These are phyloP conservation scores for Saccharum officinarum DNA, from an alignment of 176 grass and related monocot species.

Conservation along the genomic window DNA sequence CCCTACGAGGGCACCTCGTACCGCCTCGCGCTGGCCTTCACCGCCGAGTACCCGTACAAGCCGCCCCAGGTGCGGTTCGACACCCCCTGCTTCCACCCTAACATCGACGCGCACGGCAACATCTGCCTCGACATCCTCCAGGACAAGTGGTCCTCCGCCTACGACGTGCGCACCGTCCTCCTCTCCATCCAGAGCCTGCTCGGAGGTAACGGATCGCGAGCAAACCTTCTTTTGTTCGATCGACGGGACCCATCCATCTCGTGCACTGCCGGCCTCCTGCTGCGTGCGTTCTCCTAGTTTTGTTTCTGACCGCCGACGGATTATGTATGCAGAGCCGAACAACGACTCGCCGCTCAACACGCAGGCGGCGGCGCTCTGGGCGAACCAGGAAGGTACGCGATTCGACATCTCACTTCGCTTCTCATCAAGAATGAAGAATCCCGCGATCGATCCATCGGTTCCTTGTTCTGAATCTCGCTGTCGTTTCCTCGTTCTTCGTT, in stretches of 20 bases:
- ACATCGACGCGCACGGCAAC: slow-evolving; percentile 84
- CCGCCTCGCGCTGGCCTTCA: slow-evolving; percentile 72
- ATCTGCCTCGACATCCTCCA: slow-evolving; percentile 95
- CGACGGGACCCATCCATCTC: no score
- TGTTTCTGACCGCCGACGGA: background rate
- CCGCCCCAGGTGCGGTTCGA: slow-evolving; percentile 84
- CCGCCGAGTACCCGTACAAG: slow-evolving; percentile 89
- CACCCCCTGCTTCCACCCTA: slow-evolving; percentile 82
- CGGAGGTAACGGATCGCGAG: slow-evolving; percentile 44
- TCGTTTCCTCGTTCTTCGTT: background rate
- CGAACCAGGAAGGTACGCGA: slow-evolving; percentile 73
- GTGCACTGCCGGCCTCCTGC: no score
- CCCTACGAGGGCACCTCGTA: slow-evolving; percentile 81
- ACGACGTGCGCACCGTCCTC: slow-evolving; percentile 96
- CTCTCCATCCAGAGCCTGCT: slow-evolving; percentile 94
- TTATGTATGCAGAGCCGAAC: slow-evolving; percentile 69
- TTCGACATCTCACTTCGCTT: background rate
- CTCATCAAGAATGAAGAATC: background rate
- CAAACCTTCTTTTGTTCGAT: background rate
- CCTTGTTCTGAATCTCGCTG: background rate
- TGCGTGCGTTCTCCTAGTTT: background rate
- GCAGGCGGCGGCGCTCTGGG: slow-evolving; percentile 83
- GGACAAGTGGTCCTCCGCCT: slow-evolving; percentile 97
- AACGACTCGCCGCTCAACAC: slow-evolving; percentile 93
- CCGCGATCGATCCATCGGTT: background rate